phyloP scores from a whole-genome alignment of 768 basidiomycete genomes.

The Dacryopinax spathularia region DNA sequence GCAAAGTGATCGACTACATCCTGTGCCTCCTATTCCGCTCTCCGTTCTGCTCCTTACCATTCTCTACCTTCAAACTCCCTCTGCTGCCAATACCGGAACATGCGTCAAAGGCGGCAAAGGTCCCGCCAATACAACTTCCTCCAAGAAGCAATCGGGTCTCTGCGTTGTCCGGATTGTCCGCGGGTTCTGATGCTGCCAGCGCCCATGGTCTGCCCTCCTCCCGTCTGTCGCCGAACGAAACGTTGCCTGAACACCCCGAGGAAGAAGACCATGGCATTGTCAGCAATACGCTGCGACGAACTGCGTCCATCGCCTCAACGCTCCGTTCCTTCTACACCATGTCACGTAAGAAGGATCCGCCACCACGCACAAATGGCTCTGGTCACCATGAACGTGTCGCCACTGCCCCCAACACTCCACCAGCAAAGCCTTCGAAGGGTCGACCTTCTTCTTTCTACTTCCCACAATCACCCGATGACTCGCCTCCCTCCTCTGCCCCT shows the following conservation, averaged over 20 bases:
- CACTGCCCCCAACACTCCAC: neutral
- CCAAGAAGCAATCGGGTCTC: neutral
- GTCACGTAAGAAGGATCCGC: neutral
- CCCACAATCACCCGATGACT: neutral
- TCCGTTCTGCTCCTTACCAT: constrained; percentile 63
- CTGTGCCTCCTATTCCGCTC: constrained; percentile 81
- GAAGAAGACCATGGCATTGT: neutral
- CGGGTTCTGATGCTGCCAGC: neutral
- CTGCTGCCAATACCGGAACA: constrained; percentile 5
- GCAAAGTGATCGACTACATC: constrained; percentile 83
- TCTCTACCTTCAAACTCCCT: constrained; percentile 36
- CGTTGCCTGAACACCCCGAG: neutral
- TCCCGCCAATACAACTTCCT: neutral
- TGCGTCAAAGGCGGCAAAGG: constrained; percentile 2
- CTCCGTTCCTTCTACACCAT: neutral
- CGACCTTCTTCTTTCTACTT: constrained; percentile 1
- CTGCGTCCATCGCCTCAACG: neutral
- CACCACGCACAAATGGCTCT: neutral
- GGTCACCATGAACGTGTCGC: neutral
- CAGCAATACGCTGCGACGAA: neutral
- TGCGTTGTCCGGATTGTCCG: neutral
- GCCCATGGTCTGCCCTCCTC: neutral
- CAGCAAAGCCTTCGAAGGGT: neutral
- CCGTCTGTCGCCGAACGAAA: neutral
- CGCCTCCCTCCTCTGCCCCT: neutral